phyloP scores from a whole-genome alignment of 2,329 filamentous ascomycete species.

The Alternaria alternata region DNA sequence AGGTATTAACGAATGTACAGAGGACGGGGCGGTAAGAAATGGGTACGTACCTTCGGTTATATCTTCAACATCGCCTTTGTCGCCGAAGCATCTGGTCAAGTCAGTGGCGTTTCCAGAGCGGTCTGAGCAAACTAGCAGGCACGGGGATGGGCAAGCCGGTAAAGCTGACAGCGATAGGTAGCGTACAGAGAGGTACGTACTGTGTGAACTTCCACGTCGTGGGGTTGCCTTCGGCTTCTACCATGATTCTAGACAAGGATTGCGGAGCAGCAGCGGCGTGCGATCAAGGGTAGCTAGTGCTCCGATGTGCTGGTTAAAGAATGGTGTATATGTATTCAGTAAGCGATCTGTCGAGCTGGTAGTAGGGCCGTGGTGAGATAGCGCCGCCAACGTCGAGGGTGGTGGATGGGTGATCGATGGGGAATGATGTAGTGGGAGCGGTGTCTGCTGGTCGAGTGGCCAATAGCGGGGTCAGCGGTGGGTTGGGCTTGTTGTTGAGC shows the following conservation, averaged over 20 bases:
- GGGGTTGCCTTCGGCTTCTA: constrained; percentile 91
- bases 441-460: constrained; percentile 32
- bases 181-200: constrained; percentile 65
- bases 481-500: constrained; percentile 17
- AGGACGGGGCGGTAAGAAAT: constrained; percentile 6
- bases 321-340: constrained; percentile 9
- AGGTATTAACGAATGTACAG: constrained; percentile 15
- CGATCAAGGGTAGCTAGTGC: constrained; percentile 26
- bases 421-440: constrained; percentile 40
- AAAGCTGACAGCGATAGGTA: neutral
- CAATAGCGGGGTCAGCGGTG: constrained; percentile 27
- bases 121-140: neutral
- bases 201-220: constrained; percentile 99
- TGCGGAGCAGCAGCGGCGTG: constrained; percentile 14
- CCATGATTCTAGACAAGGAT: constrained; percentile 71
- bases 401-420: constrained; percentile 27
- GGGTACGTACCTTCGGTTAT: constrained; percentile 83
- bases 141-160: neutral
- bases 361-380: constrained; percentile 24
- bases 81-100: constrained; percentile 88
- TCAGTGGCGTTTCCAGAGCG: constrained; percentile 30
- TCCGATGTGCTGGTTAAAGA: constrained; percentile 12
- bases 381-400: constrained; percentile 44
- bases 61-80: constrained; percentile 99
- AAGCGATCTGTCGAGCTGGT: constrained; percentile 22